A percentile compares a stretch with the other conserved stretches of the same genome.
These are phyloP conservation scores for Hyaloscypha variabilis DNA, from an alignment of 495 filamentous ascomycete species.

Conservation along the genomic window DNA sequence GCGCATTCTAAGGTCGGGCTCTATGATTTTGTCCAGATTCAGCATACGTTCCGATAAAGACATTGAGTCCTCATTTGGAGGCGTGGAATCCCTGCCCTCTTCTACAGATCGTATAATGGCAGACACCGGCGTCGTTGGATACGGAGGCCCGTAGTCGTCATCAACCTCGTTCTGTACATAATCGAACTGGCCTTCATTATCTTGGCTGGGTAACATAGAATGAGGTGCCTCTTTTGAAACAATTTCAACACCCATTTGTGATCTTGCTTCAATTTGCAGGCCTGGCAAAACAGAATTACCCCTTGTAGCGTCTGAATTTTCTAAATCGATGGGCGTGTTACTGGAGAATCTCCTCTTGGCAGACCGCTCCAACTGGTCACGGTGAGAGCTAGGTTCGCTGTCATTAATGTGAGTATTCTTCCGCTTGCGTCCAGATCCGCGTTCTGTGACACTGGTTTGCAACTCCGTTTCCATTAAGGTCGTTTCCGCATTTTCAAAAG, in stretches of 20 bases:
- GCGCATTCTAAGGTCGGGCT: not conserved
- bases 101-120: not conserved
- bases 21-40: not conserved
- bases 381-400: not conserved
- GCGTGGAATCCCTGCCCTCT: not conserved
- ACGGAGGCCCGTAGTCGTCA: not conserved
- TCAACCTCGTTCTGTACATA: not conserved
- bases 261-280: not conserved
- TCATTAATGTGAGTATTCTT: not conserved
- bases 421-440: not conserved
- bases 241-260: not conserved
- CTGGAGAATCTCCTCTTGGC: slow-evolving; percentile 6
- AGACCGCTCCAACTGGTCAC: not conserved
- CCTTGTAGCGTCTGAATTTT: not conserved
- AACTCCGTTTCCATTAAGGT: not conserved
- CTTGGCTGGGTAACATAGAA: not conserved
- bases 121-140: not conserved
- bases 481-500: not conserved
- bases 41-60: not conserved
- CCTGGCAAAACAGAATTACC: not conserved
- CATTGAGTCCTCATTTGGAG: not conserved
- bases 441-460: not conserved
- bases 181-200: not conserved
- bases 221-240: not conserved
- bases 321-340: not conserved